Conservation (phyloP, 495 filamentous ascomycete genomes). For the Trichoderma asperelloides region DNA sequence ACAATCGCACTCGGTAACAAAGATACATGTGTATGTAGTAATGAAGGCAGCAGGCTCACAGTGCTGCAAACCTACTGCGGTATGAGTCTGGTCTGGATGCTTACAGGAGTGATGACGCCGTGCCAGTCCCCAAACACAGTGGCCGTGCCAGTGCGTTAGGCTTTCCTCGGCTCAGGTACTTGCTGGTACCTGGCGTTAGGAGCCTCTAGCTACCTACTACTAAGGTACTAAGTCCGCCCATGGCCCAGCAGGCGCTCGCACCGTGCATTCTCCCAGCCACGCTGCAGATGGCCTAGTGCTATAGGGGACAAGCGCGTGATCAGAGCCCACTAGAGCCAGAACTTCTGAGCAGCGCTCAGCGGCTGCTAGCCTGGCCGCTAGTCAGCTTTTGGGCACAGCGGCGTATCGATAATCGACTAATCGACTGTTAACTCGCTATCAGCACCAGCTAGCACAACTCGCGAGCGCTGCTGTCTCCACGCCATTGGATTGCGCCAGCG, state of each 20-base stretch:
- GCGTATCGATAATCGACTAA: background rate
- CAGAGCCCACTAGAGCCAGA: background rate
- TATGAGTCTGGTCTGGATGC: too few species aligned
- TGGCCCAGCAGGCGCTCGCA: background rate
- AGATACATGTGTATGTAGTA: too few species aligned
- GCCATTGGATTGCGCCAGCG: background rate
- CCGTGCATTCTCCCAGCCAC: background rate
- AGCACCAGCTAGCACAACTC: background rate
- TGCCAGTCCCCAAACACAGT: background rate
- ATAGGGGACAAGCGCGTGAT: background rate
- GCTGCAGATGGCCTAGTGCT: background rate
- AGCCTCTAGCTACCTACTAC: background rate
- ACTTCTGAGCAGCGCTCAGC: slow-evolving; percentile 2
- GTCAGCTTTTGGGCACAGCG: background rate
- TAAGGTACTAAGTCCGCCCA: too few species aligned
- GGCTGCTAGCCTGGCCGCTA: background rate
- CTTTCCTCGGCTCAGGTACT: background rate
- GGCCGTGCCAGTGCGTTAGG: too few species aligned
- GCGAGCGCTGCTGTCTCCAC: background rate
- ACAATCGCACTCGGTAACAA: too few species aligned
- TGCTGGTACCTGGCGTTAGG: background rate
- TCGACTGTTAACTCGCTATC: background rate
- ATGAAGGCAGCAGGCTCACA: too few species aligned
- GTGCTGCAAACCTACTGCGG: too few species aligned
- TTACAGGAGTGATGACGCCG: too few species aligned